phyloP scores from a whole-genome alignment of 2,329 filamentous ascomycete species.

The Neopestalotiopsis rosae region DNA sequence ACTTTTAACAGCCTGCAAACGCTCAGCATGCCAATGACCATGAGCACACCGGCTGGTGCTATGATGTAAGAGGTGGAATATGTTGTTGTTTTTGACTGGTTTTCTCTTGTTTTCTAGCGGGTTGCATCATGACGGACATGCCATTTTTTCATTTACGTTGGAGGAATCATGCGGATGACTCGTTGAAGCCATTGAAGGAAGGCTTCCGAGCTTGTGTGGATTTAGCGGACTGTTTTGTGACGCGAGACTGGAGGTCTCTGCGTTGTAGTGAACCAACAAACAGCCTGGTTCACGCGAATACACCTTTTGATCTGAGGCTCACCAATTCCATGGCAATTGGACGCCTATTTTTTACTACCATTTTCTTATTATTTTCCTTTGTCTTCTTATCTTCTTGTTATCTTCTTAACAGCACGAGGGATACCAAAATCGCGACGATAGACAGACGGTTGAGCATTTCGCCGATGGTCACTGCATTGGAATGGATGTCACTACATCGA shows the following conservation, averaged over 20 bases:
- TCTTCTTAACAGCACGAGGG: conserved; percentile 28
- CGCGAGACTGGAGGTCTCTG: not conserved
- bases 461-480: conserved; percentile 24
- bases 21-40: conserved; percentile 68
- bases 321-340: conserved; percentile 4
- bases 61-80: conserved; percentile 35
- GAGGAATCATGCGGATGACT: conserved; percentile 23
- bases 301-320: not conserved
- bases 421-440: conserved; percentile 36
- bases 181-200: not conserved
- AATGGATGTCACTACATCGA: conserved; percentile 1
- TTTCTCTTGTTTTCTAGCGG: conserved; percentile 26
- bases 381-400: conserved; percentile 3
- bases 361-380: conserved; percentile 2
- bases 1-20: conserved; percentile 64
- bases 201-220: not conserved
- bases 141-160: conserved; percentile 24
- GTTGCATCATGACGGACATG: conserved; percentile 27
- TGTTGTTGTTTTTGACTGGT: conserved; percentile 19
- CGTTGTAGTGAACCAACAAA: conserved; percentile 19
- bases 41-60: conserved; percentile 57
- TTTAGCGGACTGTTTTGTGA: conserved; percentile 19
- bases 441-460: conserved; percentile 25
- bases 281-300: not conserved
- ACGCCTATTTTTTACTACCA: conserved; percentile 16